A percentile compares a stretch with the other conserved stretches of the same genome.
Conservation (phyloP, 2,329 filamentous ascomycete species). For the Trichoderma arundinaceum region DNA sequence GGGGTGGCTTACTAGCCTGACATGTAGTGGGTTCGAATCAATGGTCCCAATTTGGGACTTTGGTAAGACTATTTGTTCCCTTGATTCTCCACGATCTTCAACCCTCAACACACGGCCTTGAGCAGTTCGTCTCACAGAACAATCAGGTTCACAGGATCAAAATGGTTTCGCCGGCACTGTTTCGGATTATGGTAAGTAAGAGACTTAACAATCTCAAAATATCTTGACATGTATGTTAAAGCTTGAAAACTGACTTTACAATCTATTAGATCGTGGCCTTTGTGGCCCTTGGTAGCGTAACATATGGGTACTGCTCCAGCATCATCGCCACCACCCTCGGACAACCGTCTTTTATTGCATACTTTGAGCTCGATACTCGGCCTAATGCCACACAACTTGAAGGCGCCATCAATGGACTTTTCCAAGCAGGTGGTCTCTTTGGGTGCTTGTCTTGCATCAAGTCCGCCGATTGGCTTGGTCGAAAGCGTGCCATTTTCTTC, state of each 20-base stretch:
- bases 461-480: background rate
- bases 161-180: conserved; percentile 8
- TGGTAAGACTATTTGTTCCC: conserved; percentile 2
- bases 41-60: background rate
- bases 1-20: background rate
- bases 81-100: background rate
- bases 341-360: conserved; percentile 1
- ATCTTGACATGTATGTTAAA: background rate
- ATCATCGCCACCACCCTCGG: conserved; percentile 17
- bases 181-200: background rate
- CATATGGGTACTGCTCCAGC: conserved; percentile 17
- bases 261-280: conserved; percentile 6
- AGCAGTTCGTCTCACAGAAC: background rate
- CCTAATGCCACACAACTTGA: conserved; percentile 14
- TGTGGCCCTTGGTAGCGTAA: conserved; percentile 14
- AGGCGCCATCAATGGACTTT: conserved; percentile 20
- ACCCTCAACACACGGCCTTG: background rate
- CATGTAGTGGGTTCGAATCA: background rate
- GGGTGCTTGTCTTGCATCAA: conserved; percentile 6
- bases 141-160: background rate
- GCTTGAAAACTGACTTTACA: background rate
- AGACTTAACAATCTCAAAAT: too few species aligned
- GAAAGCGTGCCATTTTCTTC: conserved; percentile 13
- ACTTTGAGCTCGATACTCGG: conserved; percentile 8
- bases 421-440: conserved; percentile 4